Evolutionary conservation across 2,329 filamentous ascomycete species (phyloP).

Genomic region (Diaporthe longicolla): DNA sequence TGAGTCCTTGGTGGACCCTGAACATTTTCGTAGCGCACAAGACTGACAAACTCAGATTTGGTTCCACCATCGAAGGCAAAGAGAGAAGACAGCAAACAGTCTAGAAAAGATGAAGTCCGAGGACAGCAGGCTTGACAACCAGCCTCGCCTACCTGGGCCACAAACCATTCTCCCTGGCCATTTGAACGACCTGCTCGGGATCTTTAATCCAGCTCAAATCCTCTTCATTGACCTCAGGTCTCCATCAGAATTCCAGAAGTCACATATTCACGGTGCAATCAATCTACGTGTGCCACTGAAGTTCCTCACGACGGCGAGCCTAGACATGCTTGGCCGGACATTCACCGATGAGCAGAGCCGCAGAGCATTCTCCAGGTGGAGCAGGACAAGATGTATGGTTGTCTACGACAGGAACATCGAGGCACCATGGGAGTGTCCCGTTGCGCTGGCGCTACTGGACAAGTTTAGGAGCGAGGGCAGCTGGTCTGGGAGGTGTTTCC

Average conservation of each 20-base stretch:
- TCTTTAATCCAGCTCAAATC: conserved; percentile 61
- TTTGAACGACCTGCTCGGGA: conserved; percentile 65
- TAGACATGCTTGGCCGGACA: conserved; percentile 66
- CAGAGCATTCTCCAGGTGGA: conserved; percentile 62
- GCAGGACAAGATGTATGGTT: conserved; percentile 62
- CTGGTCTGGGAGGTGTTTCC: conserved; percentile 66
- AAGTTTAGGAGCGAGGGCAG: conserved; percentile 60
- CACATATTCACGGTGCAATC: conserved; percentile 66
- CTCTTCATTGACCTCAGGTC: conserved; percentile 67
- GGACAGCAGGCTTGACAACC: conserved; percentile 49
- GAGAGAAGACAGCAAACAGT: conserved; percentile 60
- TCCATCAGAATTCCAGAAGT: conserved; percentile 61
- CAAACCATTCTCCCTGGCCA: conserved; percentile 67
- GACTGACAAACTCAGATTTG: conserved; percentile 54
- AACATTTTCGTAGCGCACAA: neutral
- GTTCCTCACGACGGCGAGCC: conserved; percentile 62
- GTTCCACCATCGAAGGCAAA: conserved; percentile 68
- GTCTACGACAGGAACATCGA: conserved; percentile 68
- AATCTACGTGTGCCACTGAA: conserved; percentile 65
- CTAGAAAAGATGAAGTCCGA: conserved; percentile 61
- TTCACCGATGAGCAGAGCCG: conserved; percentile 65
- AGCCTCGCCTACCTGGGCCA: conserved; percentile 50
- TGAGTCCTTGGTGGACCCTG: conserved; percentile 48
- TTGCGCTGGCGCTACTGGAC: conserved; percentile 59
- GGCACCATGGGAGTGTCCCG: conserved; percentile 65